Percentiles rank a stretch among this genome's conserved stretches.
Evolutionary conservation across 371 early-diverging fungal species (phyloP).

Genomic region (Mortierella sp.): DNA sequence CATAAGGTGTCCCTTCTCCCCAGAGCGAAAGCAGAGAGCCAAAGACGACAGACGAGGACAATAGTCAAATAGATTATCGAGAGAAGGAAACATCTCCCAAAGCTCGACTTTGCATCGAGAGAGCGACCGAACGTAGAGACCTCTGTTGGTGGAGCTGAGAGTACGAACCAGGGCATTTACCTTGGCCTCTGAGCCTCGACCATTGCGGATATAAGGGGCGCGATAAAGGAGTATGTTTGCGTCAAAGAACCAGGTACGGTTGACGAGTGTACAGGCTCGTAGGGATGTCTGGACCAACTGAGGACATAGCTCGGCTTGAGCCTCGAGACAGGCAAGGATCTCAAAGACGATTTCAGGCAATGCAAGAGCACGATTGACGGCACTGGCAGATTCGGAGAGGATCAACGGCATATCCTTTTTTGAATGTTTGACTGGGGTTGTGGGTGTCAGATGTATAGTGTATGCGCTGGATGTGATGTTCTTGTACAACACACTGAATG

Average conservation of each 20-base stretch:
- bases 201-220: constrained; percentile 39
- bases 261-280: constrained; percentile 52
- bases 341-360: constrained; percentile 54
- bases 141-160: constrained; percentile 44
- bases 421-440: background rate
- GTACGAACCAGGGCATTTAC: constrained; percentile 43
- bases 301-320: constrained; percentile 44
- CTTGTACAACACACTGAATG: background rate
- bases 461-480: background rate
- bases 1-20: constrained; percentile 43
- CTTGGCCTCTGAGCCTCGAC: constrained; percentile 45
- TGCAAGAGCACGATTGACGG: constrained; percentile 49
- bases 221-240: constrained; percentile 54
- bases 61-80: constrained; percentile 31
- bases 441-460: background rate
- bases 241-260: constrained; percentile 54
- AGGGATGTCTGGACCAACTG: constrained; percentile 43
- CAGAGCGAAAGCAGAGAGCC: constrained; percentile 52
- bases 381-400: constrained; percentile 8
- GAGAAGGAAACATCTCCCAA: constrained; percentile 51
- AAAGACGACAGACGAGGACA: constrained; percentile 48
- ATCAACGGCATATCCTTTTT: constrained; percentile 26
- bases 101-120: constrained; percentile 52
- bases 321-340: constrained; percentile 51
- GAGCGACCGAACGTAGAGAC: constrained; percentile 49